Base-by-base conservation (phyloP, 495 filamentous ascomycete genomes). In the Annulohypoxylon bovei region DNA sequence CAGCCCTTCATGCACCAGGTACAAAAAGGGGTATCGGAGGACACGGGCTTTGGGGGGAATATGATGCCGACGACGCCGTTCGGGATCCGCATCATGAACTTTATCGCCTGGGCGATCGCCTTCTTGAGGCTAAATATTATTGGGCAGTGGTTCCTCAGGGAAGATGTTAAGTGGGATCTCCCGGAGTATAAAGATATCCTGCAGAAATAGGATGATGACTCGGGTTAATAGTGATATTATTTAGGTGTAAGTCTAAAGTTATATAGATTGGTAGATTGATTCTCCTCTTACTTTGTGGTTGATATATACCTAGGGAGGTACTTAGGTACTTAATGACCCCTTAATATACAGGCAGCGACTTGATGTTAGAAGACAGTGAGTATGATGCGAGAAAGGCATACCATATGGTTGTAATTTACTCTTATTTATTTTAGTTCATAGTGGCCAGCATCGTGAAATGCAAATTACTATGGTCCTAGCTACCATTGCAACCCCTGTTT, bases 1-100 rank as follows among this genome's bases (percentile, higher is more conserved):
- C 74, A 74, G 18, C 84, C 83, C 0, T 85, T 81, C 58, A 79
- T 85, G 27, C 64, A 77, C 22, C 72, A 79, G 20, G 76, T 81
- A 8, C 81, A 83, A 59, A 78, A 75, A 28, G 72, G 74, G 16
- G 20, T 80, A 14, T 39, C 47, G 14, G 62, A 56, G 53, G 73
- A 65, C 37, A 35, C 23, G 22, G 49, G 33, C 20, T 39, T 40
- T 3, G 50, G 49, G 35, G 54, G 53, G 3, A 68, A 28, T 18
- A 67, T 70, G 69, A 60, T 74, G 35, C 77, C 79, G 7, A 65
- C 74, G 56, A 73, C 80, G 22, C 0, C 69, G 0, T 74, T 73
- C 7, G 78, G 77, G 3, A 61, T 84, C 42, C 53, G 30, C 0
- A 9, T 83, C 3, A 11, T 80, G 18, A 63, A 81, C 27, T 71